A percentile compares a stretch with the other conserved stretches of the same genome.
phyloP scores from a whole-genome alignment of 2,329 filamentous ascomycete species.

The Epicoccum sorghinum region DNA sequence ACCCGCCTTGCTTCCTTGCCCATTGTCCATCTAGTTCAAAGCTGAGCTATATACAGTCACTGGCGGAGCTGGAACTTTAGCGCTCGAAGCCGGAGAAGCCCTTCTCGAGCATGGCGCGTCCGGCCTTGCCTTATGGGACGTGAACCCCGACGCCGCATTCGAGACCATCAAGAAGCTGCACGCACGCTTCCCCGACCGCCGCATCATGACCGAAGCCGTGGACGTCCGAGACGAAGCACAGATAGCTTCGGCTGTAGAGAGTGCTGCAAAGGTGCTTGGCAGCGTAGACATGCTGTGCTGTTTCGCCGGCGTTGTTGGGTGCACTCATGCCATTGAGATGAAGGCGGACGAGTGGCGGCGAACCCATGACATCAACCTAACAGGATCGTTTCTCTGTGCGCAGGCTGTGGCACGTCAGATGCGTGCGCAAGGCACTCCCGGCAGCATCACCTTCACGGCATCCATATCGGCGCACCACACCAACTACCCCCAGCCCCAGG shows the following conservation, averaged over 20 bases:
- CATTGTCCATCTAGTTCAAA: background rate
- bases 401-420: slow-evolving; percentile 63
- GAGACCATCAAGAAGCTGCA: slow-evolving; percentile 55
- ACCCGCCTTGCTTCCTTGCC: background rate
- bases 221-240: slow-evolving; percentile 64
- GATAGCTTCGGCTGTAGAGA: slow-evolving; percentile 49
- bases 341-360: slow-evolving; percentile 64
- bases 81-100: slow-evolving; percentile 63
- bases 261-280: slow-evolving; percentile 54
- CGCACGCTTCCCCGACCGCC: slow-evolving; percentile 60
- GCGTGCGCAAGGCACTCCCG: slow-evolving; percentile 53
- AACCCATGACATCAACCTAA: slow-evolving; percentile 74
- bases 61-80: slow-evolving; percentile 70
- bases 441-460: slow-evolving; percentile 69
- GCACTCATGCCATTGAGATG: slow-evolving; percentile 66
- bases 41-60: slow-evolving; percentile 55
- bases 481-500: slow-evolving; percentile 75
- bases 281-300: slow-evolving; percentile 63
- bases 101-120: slow-evolving; percentile 71
- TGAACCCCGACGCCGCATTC: slow-evolving; percentile 54
- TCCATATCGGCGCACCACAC: slow-evolving; percentile 72
- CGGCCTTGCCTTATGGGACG: slow-evolving; percentile 66
- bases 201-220: slow-evolving; percentile 59
- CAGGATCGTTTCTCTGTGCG: slow-evolving; percentile 72
- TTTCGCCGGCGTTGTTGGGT: slow-evolving; percentile 73